Evolutionary conservation across 176 grass and related monocot genomes (phyloP).

Genomic region (Poa pratensis): DNA sequence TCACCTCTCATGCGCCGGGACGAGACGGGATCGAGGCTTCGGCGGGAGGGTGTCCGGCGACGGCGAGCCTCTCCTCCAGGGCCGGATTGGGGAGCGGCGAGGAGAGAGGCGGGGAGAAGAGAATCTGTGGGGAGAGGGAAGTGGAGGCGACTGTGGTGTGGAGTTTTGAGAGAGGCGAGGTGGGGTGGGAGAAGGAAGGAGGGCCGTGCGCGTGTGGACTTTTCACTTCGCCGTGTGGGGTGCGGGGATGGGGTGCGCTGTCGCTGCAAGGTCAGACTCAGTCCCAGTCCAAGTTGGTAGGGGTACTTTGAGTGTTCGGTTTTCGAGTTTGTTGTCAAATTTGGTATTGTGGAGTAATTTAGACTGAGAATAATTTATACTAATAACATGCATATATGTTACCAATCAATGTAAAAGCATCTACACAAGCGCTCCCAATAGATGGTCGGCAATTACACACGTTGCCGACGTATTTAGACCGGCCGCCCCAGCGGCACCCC

Average conservation of each 20-base stretch:
- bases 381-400: too few relatives aligned
- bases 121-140: constrained; percentile 4
- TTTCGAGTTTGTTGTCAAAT: too few relatives aligned
- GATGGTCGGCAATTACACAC: too few relatives aligned
- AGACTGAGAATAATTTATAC: too few relatives aligned
- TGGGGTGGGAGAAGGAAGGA: neutral
- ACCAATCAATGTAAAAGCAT: too few relatives aligned
- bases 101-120: neutral
- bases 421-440: too few relatives aligned
- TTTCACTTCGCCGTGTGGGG: constrained; percentile 9
- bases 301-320: too few relatives aligned
- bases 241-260: constrained; percentile 9
- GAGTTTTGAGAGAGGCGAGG: neutral
- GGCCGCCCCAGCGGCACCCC: too few relatives aligned
- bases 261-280: constrained; percentile 20
- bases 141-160: constrained; percentile 27
- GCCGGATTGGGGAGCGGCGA: constrained; percentile 23
- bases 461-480: too few relatives aligned
- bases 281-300: constrained; percentile 26
- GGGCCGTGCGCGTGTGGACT: constrained; percentile 20
- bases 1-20: constrained; percentile 16
- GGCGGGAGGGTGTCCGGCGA: neutral
- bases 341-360: too few relatives aligned
- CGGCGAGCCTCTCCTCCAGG: neutral
- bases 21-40: neutral